Percentiles rank a stretch among this genome's conserved stretches.
Conservation (phyloP, 225 moss, liverwort and hornwort genomes). For the Polytrichum formosum region DNA sequence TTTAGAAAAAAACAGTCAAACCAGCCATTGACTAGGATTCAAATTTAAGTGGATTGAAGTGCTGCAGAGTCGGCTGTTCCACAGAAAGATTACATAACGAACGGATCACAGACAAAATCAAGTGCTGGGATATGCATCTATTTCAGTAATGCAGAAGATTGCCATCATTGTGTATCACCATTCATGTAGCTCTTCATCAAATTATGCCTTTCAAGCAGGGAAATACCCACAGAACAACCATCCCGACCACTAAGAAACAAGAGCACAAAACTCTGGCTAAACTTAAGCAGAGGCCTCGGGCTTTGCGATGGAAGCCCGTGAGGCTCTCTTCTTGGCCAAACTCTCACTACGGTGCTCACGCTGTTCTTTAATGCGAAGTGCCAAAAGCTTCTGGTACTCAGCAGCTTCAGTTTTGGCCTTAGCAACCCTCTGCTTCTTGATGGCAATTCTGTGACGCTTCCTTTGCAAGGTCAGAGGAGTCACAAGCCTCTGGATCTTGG, state of each 20-base stretch:
- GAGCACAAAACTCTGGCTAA: not conserved
- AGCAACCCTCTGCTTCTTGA: constrained; percentile 67
- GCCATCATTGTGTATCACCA: too few species aligned
- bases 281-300: constrained; percentile 29
- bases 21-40: too few species aligned
- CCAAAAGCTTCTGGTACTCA: constrained; percentile 86
- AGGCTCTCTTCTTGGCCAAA: constrained; percentile 88
- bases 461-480: constrained; percentile 87
- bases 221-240: constrained; percentile 1
- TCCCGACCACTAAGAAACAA: not conserved
- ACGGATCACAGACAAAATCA: too few species aligned
- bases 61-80: too few species aligned
- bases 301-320: constrained; percentile 67
- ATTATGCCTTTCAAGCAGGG: not conserved
- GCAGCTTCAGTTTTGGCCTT: constrained; percentile 72
- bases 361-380: constrained; percentile 77
- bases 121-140: too few species aligned
- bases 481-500: constrained; percentile 91
- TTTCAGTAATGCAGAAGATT: too few species aligned
- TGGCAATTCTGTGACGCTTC: constrained; percentile 71
- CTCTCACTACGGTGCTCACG: constrained; percentile 82
- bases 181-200: not conserved
- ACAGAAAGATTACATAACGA: too few species aligned
- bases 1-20: too few species aligned
- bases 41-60: too few species aligned